phyloP scores from a whole-genome alignment of 192 early-diverging fungal genomes.

The Dissophora ornata region DNA sequence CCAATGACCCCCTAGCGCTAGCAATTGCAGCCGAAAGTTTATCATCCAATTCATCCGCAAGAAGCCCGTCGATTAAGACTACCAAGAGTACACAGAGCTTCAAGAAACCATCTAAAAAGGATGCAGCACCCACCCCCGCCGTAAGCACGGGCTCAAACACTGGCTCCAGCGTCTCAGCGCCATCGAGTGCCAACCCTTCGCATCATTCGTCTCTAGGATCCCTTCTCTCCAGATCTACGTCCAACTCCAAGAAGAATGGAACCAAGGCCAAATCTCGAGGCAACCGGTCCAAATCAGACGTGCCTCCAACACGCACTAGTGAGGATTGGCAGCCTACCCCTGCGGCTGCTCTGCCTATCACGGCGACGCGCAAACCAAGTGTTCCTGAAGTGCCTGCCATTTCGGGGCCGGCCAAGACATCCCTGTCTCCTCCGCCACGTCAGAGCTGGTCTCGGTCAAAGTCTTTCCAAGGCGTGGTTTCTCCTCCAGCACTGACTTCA shows the following conservation, averaged over 20 bases:
- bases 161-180: not conserved
- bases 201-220: constrained; percentile 1
- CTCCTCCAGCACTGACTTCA: not conserved
- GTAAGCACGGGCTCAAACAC: not conserved
- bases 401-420: constrained; percentile 16
- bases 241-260: constrained; percentile 26
- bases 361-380: constrained; percentile 17
- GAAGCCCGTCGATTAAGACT: not conserved
- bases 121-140: not conserved
- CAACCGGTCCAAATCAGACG: constrained; percentile 38
- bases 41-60: too few relatives aligned
- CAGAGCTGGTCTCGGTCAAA: constrained; percentile 45
- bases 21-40: too few relatives aligned
- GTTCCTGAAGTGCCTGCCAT: constrained; percentile 1
- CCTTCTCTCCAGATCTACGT: constrained; percentile 9
- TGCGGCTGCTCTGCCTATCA: constrained; percentile 2
- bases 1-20: too few relatives aligned
- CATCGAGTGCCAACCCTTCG: not conserved
- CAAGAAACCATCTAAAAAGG: constrained; percentile 15
- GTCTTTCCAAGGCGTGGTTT: constrained; percentile 20
- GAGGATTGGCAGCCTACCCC: too few relatives aligned
- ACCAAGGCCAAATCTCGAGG: constrained; percentile 12
- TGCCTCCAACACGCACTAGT: not conserved
- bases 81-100: constrained; percentile 2
- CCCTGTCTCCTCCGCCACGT: constrained; percentile 44